Percentiles rank a stretch among this genome's conserved stretches.
Evolutionary conservation across 768 basidiomycete species (phyloP).

Genomic region (Calocybe indica): DNA sequence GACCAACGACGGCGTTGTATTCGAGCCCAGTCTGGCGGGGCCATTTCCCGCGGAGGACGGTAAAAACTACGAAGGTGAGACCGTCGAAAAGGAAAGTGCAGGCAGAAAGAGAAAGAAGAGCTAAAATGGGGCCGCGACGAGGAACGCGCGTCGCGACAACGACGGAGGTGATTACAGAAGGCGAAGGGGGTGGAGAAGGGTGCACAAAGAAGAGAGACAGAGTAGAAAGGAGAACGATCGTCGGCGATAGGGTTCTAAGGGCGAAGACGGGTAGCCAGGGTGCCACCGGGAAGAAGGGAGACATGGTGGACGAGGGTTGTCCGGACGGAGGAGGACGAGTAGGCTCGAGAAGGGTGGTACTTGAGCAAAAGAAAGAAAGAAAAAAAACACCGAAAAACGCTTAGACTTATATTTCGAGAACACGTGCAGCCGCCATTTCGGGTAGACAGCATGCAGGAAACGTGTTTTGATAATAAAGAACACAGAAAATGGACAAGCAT

Average conservation of each 20-base stretch:
- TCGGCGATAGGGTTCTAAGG: conserved; percentile 63
- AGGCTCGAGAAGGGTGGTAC: background rate
- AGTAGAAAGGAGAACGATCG: conserved; percentile 54
- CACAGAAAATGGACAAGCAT: background rate
- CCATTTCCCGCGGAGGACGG: conserved; percentile 65
- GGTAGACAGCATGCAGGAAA: background rate
- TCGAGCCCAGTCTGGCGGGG: conserved; percentile 57
- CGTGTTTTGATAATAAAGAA: background rate
- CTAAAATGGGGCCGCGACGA: conserved; percentile 69
- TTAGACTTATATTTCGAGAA: conserved; percentile 1
- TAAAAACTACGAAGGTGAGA: conserved; percentile 57
- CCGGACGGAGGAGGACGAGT: background rate
- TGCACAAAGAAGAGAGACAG: conserved; percentile 53
- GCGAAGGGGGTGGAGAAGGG: conserved; percentile 38
- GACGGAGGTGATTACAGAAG: conserved; percentile 71
- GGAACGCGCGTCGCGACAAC: conserved; percentile 70
- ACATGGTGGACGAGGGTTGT: background rate
- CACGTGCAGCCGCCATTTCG: background rate
- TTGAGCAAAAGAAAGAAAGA: background rate
- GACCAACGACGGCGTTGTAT: conserved; percentile 60
- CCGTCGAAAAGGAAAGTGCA: conserved; percentile 77
- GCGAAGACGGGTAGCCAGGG: conserved; percentile 37
- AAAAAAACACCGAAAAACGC: background rate
- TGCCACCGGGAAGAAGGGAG: conserved; percentile 2
- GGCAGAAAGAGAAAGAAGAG: conserved; percentile 63